Base-by-base conservation (phyloP, 768 basidiomycete genomes). In the Exsudoporus frostii region DNA sequence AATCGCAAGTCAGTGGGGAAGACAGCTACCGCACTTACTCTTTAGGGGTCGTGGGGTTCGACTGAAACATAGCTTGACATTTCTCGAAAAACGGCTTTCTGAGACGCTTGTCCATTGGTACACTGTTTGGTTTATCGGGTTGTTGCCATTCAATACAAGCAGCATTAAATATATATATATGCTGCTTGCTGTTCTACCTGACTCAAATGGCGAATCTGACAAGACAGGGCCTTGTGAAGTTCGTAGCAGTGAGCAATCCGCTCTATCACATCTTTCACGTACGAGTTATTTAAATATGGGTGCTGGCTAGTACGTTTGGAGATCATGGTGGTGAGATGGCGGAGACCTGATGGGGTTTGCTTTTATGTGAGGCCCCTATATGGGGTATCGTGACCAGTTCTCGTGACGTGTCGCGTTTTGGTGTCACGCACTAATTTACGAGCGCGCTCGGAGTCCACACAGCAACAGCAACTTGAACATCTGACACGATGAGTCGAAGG, bases 401-500 rank as follows among this genome's bases (percentile, higher is more conserved):
- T 10, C 25, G 55, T 64, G 58, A 63, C 63, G 30, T n/a, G 34
- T 53, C 57, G 53, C 45, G 55, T 53, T 42, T 32, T 14, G 25
- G 9, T 49, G 47, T 63, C 53, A 48, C 63, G 41, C 50, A 1
- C 49, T 44, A 45, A 57, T 57, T 65, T 44, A 47, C 44, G 14
- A 37, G 38, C 51, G 53, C 57, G 53, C 33, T 30, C n/a, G n/a
- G n/a, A 14, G n/a, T 17, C 19, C 5, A 4, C 29, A 53, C 39
- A 43, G 39, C 51, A 50, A 53, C 39, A 43, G 39, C 51, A 50
- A 50, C 38, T 57, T 39, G 29, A 27, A 38, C 15, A 1, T 20
- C 11, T 32, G 19, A 30, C 14, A 37, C 27, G 7, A 69, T 71
- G 68, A 69, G 69, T 48, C 57, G 67, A 50, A 58, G 67, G 41